These are phyloP conservation scores for Hevea brasiliensis DNA, from an alignment of 345 rosid species.

Conservation along the genomic window DNA sequence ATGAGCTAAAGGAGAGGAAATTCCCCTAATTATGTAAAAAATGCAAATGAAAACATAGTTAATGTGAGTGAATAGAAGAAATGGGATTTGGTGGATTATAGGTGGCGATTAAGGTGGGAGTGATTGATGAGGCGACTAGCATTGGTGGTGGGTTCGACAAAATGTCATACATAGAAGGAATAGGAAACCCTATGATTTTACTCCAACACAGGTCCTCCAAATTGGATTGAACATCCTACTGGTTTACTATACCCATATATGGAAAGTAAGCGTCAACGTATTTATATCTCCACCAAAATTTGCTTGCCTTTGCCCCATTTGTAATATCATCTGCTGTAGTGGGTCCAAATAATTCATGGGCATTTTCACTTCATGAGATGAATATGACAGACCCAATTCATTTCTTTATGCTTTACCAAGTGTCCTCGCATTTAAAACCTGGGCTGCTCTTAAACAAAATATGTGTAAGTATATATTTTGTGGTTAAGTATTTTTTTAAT, in stretches of 20 bases:
- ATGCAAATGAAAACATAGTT: too few species aligned
- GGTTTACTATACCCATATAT: slow-evolving; percentile 9
- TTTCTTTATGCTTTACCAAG: too few species aligned
- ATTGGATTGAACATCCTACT: slow-evolving; percentile 12
- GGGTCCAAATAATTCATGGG: slow-evolving; percentile 18
- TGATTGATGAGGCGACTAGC: slow-evolving; percentile 16
- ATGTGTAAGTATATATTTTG: too few species aligned
- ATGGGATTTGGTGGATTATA: not conserved
- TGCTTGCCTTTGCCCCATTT: slow-evolving; percentile 22
- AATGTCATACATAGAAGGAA: not conserved
- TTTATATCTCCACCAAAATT: not conserved
- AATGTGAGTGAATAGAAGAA: too few species aligned
- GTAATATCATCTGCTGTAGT: slow-evolving; percentile 13
- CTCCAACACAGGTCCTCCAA: slow-evolving; percentile 7
- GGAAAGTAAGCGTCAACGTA: slow-evolving; percentile 4
- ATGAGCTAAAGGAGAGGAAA: too few species aligned
- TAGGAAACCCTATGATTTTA: not conserved
- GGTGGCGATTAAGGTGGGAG: slow-evolving; percentile 14
- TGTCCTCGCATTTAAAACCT: too few species aligned
- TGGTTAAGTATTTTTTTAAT: too few species aligned
- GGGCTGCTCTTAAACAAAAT: too few species aligned
- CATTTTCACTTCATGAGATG: not conserved
- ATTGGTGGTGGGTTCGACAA: slow-evolving; percentile 25
- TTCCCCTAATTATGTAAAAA: too few species aligned
- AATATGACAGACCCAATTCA: too few species aligned